phyloP scores from a whole-genome alignment of 1,284 basidiomycete genomes.

The Trichosporon sp. region DNA sequence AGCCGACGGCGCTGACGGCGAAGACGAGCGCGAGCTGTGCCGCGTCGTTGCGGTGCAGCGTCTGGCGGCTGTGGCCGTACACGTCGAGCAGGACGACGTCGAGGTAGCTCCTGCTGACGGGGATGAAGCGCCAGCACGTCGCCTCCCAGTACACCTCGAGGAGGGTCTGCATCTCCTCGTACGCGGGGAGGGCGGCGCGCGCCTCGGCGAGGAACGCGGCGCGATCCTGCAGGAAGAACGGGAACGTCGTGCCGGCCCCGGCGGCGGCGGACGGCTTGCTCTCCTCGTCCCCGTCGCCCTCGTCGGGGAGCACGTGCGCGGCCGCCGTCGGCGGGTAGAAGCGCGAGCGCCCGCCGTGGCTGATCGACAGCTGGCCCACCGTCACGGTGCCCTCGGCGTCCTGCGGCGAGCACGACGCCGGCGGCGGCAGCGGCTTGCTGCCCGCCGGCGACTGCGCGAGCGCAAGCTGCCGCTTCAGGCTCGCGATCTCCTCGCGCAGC shows the following conservation, averaged over 20 bases:
- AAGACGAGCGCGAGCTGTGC: slow-evolving; percentile 3
- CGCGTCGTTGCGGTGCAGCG: background rate
- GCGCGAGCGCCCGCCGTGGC: background rate
- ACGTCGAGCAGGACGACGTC: slow-evolving; percentile 2
- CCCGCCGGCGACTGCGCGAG: background rate
- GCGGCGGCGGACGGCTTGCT: slow-evolving; percentile 1
- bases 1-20: background rate
- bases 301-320: slow-evolving; percentile 1
- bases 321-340: background rate
- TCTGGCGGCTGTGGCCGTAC: background rate
- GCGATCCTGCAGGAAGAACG: slow-evolving; percentile 3
- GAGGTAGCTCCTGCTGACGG: background rate
- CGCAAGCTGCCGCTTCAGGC: background rate
- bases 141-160: slow-evolving; percentile 2
- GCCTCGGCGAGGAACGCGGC: background rate
- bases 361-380: background rate
- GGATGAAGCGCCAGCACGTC: slow-evolving; percentile 2
- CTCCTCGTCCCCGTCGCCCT: background rate
- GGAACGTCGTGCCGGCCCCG: background rate
- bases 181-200: background rate
- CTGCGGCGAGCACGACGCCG: background rate
- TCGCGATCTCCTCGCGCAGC: slow-evolving; percentile 1
- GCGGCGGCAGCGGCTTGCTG: background rate
- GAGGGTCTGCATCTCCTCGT: slow-evolving; percentile 1
- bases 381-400: slow-evolving; percentile 1